Evolutionary conservation across 345 rosid species (phyloP).

Genomic region (Gossypium longicalyx): DNA sequence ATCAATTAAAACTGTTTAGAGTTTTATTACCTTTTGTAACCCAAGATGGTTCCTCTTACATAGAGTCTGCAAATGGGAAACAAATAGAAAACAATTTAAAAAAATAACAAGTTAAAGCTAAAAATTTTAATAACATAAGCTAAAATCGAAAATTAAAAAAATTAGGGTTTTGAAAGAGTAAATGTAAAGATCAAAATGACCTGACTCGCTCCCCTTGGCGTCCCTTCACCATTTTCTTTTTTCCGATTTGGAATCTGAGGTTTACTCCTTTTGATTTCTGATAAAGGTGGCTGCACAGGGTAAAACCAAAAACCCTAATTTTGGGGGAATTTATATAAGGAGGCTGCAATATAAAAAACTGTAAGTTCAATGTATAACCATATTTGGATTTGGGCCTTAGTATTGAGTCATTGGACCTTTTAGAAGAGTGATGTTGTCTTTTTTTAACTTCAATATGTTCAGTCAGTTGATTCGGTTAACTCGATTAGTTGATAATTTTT

Average conservation of each 20-base stretch:
- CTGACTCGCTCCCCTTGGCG: slow-evolving; percentile 4
- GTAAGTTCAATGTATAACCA: not conserved
- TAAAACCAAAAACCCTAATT: not conserved
- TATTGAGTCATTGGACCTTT: not conserved
- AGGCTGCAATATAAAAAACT: not conserved
- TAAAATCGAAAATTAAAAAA: not conserved
- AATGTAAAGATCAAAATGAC: not conserved
- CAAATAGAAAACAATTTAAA: not conserved
- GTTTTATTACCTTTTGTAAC: not conserved
- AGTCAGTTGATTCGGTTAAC: too few relatives aligned
- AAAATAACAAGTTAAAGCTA: not conserved
- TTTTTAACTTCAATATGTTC: too few relatives aligned
- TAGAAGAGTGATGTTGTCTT: too few relatives aligned
- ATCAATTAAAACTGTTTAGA: not conserved
- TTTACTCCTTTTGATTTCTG: not conserved
- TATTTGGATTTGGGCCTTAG: not conserved
- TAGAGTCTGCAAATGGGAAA: not conserved
- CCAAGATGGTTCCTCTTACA: slow-evolving; percentile 1
- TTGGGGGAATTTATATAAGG: not conserved
- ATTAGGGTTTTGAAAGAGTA: not conserved
- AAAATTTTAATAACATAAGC: not conserved
- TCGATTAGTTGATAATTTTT: too few relatives aligned
- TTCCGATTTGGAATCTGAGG: not conserved
- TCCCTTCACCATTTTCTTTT: not conserved
- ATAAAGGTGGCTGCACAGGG: not conserved